Evolutionary conservation across 1,284 basidiomycete species (phyloP), one percentile per base, ranked within the genome.

Genomic region (Hemileia vastatrix): DNA sequence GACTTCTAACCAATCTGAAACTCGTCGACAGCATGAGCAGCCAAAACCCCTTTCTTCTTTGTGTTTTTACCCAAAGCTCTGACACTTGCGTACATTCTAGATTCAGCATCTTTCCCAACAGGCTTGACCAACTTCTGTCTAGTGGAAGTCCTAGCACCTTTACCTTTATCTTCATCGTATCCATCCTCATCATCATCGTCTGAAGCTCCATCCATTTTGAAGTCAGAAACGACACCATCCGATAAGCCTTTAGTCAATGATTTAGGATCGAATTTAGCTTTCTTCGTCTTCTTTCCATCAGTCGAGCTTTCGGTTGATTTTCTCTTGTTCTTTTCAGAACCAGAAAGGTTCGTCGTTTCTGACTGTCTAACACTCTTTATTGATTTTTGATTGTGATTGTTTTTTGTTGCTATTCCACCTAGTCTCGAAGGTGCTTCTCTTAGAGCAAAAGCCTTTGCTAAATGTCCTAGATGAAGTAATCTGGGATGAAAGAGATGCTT

Each of bases 71-170:
- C 92, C 76, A 91, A 86, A 32, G 83, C 82, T 53, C 92, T 82
- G 36, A 95, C 91, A 43, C 87, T 84, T 56, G 84, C 84, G 71
- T 88, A 85, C 92, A 96, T 96, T 53, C 90, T 82, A 70, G 80
- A 80, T 77, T 93, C 90, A 4, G 86, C 83, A 65, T 85, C 84
- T 15, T 77, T 78, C 54, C n/a, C n/a, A n/a, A n/a, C n/a, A n/a
- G 68, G 36, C 27, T 15, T 45, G 4, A 36, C 33, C 8, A 23
- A 19, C 19, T 55, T 67, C 63, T 32, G n/a, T n/a, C n/a, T n/a
- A n/a, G n/a, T n/a, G n/a, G n/a, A n/a, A n/a, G n/a, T n/a, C n/a
- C n/a, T n/a, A n/a, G n/a, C n/a, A n/a, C n/a, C 27, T 36, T 36
- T 36, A 57, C 31, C 40, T 51, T 49, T 50, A 15, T 56, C 67